phyloP scores from a whole-genome alignment of 441 rosid genomes.

The Populus hybrid region DNA sequence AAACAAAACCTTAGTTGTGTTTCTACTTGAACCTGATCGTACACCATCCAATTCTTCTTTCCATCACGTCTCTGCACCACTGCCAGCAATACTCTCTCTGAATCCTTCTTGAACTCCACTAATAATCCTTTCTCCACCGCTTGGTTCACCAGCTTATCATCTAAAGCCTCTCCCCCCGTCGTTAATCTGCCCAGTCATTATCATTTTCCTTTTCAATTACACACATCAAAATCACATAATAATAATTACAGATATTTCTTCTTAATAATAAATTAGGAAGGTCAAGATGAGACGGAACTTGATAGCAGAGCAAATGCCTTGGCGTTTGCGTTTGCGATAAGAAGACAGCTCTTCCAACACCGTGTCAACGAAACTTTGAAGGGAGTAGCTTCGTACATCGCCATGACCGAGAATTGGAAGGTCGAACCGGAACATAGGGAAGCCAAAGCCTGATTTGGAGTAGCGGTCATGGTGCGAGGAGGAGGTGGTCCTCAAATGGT shows the following conservation, averaged over 20 bases:
- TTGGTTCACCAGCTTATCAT: slow-evolving; percentile 60
- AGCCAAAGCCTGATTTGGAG: slow-evolving; percentile 29
- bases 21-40: slow-evolving; percentile 70
- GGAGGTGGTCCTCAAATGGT: slow-evolving; percentile 27
- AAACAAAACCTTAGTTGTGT: background rate
- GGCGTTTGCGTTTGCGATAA: slow-evolving; percentile 31
- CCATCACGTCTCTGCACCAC: slow-evolving; percentile 88
- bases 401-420: slow-evolving; percentile 24
- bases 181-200: slow-evolving; percentile 42
- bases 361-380: slow-evolving; percentile 55
- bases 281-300: slow-evolving; percentile 41
- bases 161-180: slow-evolving; percentile 61
- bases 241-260: background rate
- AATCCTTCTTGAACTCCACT: slow-evolving; percentile 86
- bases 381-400: slow-evolving; percentile 36
- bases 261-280: background rate
- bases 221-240: background rate
- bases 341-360: slow-evolving; percentile 57
- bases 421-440: slow-evolving; percentile 25
- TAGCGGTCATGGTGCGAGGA: slow-evolving; percentile 21
- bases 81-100: slow-evolving; percentile 72
- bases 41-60: slow-evolving; percentile 98
- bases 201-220: background rate
- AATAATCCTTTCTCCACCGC: slow-evolving; percentile 61
- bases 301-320: slow-evolving; percentile 54